These are phyloP conservation scores for Aspergillus heteromorphus DNA, from an alignment of 495 filamentous ascomycete genomes.

Conservation along the genomic window DNA sequence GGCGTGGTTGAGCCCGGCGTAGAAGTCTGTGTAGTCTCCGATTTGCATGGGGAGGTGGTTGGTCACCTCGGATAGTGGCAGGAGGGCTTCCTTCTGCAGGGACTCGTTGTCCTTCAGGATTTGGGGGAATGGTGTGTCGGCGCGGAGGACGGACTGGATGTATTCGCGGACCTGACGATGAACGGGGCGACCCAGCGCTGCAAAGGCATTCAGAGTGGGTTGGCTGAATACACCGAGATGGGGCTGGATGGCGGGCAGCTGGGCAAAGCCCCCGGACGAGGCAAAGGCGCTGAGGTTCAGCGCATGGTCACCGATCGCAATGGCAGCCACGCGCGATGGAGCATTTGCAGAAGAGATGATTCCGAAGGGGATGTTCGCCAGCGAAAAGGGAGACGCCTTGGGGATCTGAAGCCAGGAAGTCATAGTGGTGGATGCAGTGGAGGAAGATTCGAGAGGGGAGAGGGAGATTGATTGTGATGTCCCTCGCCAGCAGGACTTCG, in stretches of 20 bases:
- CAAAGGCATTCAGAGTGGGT: slow-evolving; percentile 76
- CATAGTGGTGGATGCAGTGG: slow-evolving; percentile 35
- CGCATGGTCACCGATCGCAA: slow-evolving; percentile 72
- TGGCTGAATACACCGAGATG: slow-evolving; percentile 60
- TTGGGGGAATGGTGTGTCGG: slow-evolving; percentile 52
- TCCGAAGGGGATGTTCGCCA: slow-evolving; percentile 90
- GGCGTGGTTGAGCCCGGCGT: slow-evolving; percentile 86
- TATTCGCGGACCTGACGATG: slow-evolving; percentile 69
- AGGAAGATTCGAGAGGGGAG: neutral
- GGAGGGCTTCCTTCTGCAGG: slow-evolving; percentile 48
- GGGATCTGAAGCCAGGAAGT: slow-evolving; percentile 64
- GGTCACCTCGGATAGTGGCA: slow-evolving; percentile 53
- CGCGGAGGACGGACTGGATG: slow-evolving; percentile 65
- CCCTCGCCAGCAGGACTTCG: neutral
- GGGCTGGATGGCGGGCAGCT: slow-evolving; percentile 52
- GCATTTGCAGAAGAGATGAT: slow-evolving; percentile 62
- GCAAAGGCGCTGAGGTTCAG: slow-evolving; percentile 70
- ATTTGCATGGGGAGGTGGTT: slow-evolving; percentile 82
- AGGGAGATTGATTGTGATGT: neutral
- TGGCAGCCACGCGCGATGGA: slow-evolving; percentile 57
- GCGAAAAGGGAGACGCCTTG: slow-evolving; percentile 66
- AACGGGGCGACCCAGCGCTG: slow-evolving; percentile 64
- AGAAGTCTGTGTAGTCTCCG: slow-evolving; percentile 98
- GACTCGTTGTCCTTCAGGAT: slow-evolving; percentile 52
- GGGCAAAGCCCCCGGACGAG: slow-evolving; percentile 52